phyloP scores from a whole-genome alignment of 805 yeast species.

The Metschnikowia koreensis region DNA sequence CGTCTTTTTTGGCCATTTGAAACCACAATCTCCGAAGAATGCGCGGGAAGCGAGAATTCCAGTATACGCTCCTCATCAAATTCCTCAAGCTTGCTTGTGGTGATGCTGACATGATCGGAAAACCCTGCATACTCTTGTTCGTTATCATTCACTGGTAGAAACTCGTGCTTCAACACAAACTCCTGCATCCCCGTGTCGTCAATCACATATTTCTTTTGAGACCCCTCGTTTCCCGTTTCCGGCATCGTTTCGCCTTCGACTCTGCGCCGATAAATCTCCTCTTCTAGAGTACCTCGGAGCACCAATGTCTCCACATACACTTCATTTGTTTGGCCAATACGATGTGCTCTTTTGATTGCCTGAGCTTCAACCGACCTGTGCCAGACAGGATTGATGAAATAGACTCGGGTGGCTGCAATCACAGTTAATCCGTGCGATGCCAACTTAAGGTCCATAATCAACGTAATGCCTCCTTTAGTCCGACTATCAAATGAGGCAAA shows the following conservation, averaged over 20 bases:
- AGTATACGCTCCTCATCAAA: background rate
- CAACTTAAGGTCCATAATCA: conserved; percentile 64
- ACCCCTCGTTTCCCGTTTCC: conserved; percentile 19
- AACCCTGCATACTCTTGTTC: conserved; percentile 40
- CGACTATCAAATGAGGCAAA: conserved; percentile 43
- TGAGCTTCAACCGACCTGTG: conserved; percentile 67
- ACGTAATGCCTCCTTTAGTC: conserved; percentile 45
- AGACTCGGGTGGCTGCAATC: conserved; percentile 64
- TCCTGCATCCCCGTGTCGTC: conserved; percentile 61
- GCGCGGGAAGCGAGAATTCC: conserved; percentile 14
- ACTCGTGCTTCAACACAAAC: conserved; percentile 50
- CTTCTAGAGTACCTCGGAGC: conserved; percentile 61
- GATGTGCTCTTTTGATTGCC: conserved; percentile 73
- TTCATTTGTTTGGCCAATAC: conserved; percentile 66
- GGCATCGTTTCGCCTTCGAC: conserved; percentile 9
- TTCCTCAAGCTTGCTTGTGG: background rate
- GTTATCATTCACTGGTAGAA: conserved; percentile 32
- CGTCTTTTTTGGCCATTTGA: conserved; percentile 3
- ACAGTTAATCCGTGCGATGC: conserved; percentile 73
- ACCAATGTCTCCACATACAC: conserved; percentile 70
- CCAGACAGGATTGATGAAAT: conserved; percentile 74
- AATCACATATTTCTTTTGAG: conserved; percentile 41
- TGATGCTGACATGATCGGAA: conserved; percentile 5
- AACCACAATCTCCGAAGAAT: conserved; percentile 22
- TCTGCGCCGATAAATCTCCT: conserved; percentile 56